Conservation (phyloP, 2,329 filamentous ascomycete genomes). For the Fusarium luffae region DNA sequence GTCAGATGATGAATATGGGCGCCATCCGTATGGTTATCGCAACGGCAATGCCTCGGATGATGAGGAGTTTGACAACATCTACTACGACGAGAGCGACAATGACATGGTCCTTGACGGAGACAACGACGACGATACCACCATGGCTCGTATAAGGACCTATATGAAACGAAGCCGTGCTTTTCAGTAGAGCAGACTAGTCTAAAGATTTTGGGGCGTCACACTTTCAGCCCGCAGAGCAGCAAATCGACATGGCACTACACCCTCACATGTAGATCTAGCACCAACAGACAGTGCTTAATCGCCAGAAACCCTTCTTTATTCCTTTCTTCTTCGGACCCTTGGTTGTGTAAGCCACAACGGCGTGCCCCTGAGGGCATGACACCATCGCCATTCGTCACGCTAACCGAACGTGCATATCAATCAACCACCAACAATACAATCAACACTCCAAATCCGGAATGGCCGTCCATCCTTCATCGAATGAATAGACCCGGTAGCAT, state of each 20-base stretch:
- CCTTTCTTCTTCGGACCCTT: constrained; percentile 3
- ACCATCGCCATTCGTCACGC: constrained; percentile 31
- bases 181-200: constrained; percentile 30
- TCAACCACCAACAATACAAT: constrained; percentile 22
- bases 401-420: constrained; percentile 29
- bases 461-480: constrained; percentile 2
- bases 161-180: constrained; percentile 51
- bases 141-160: constrained; percentile 54
- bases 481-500: background rate
- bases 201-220: constrained; percentile 31
- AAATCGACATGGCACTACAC: constrained; percentile 9
- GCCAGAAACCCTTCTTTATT: background rate
- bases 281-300: constrained; percentile 8
- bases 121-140: constrained; percentile 51
- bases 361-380: constrained; percentile 22
- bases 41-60: constrained; percentile 65
- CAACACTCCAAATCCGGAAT: constrained; percentile 14
- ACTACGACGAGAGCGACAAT: constrained; percentile 52
- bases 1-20: constrained; percentile 67
- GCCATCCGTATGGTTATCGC: constrained; percentile 66
- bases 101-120: constrained; percentile 53
- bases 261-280: constrained; percentile 7
- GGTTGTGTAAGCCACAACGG: constrained; percentile 28
- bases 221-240: constrained; percentile 15
- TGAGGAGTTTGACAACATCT: constrained; percentile 62